Conservation (phyloP, 2,329 filamentous ascomycete genomes). For the Xylaria sp. region DNA sequence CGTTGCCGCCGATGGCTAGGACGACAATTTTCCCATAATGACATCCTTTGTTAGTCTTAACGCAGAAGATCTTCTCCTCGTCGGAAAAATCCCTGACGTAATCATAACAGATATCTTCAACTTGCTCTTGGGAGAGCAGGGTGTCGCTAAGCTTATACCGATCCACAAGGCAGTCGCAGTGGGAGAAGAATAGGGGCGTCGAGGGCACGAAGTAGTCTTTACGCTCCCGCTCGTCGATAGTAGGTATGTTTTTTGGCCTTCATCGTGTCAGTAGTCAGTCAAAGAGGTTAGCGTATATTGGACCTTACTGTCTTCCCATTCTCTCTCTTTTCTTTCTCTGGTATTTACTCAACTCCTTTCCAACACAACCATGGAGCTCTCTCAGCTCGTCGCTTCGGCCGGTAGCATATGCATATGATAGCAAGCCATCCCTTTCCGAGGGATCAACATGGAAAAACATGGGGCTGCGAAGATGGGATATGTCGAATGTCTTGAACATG, state of each 20-base stretch:
- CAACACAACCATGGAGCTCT: constrained; percentile 79
- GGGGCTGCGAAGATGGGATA: constrained; percentile 78
- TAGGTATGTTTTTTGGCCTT: constrained; percentile 59
- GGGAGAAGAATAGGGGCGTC: constrained; percentile 69
- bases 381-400: constrained; percentile 71
- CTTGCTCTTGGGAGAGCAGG: constrained; percentile 69
- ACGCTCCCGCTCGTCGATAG: constrained; percentile 72
- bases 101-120: constrained; percentile 71
- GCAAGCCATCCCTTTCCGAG: constrained; percentile 76
- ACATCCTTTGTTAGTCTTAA: constrained; percentile 65
- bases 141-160: constrained; percentile 68
- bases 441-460: constrained; percentile 89
- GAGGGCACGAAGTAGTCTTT: constrained; percentile 78
- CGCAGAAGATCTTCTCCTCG: constrained; percentile 70
- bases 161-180: constrained; percentile 67
- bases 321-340: constrained; percentile 71
- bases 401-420: constrained; percentile 74
- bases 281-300: neutral
- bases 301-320: constrained; percentile 57
- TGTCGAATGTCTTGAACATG: constrained; percentile 75
- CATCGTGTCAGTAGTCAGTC: constrained; percentile 37
- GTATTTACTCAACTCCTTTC: constrained; percentile 84
- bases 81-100: constrained; percentile 58
- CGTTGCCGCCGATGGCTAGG: constrained; percentile 75
- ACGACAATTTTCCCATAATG: constrained; percentile 73